Evolutionary conservation across 176 grass and related monocot genomes (phyloP).

Genomic region (Urochloa ruziziensis): DNA sequence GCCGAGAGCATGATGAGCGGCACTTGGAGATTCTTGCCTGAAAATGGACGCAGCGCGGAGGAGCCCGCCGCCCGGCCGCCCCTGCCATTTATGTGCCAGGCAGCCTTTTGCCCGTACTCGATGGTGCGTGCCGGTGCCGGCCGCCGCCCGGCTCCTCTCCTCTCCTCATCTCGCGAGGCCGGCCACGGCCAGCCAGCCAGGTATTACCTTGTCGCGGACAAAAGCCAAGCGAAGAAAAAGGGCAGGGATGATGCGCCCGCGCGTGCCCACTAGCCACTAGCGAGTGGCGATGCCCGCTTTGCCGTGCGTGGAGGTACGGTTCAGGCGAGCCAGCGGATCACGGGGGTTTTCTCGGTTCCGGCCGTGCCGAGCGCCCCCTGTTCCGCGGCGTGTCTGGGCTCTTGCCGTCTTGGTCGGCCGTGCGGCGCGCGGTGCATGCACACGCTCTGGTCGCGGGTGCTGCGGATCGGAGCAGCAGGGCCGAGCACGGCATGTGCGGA

Average conservation of each 20-base stretch:
- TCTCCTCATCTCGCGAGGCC: background rate
- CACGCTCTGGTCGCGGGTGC: background rate
- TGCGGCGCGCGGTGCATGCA: background rate
- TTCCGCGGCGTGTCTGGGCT: background rate
- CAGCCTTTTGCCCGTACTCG: background rate
- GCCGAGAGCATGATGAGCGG: background rate
- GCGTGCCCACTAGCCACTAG: background rate
- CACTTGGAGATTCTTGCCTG: constrained; percentile 26
- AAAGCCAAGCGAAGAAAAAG: background rate
- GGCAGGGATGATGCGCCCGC: background rate
- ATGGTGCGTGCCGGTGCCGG: background rate
- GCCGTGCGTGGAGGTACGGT: background rate
- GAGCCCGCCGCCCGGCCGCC: background rate
- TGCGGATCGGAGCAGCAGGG: background rate
- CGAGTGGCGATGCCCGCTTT: background rate
- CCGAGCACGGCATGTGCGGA: background rate
- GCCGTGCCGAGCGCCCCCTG: background rate
- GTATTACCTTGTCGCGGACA: background rate
- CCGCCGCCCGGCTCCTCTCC: background rate
- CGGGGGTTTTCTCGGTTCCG: background rate
- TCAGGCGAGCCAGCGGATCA: too few species aligned
- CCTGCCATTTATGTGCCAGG: constrained; percentile 2
- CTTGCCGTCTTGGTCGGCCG: background rate
- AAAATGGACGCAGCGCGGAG: background rate
- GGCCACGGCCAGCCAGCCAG: background rate